Evolutionary conservation across 768 basidiomycete species (phyloP).

Genomic region (Baorangia bicolor): DNA sequence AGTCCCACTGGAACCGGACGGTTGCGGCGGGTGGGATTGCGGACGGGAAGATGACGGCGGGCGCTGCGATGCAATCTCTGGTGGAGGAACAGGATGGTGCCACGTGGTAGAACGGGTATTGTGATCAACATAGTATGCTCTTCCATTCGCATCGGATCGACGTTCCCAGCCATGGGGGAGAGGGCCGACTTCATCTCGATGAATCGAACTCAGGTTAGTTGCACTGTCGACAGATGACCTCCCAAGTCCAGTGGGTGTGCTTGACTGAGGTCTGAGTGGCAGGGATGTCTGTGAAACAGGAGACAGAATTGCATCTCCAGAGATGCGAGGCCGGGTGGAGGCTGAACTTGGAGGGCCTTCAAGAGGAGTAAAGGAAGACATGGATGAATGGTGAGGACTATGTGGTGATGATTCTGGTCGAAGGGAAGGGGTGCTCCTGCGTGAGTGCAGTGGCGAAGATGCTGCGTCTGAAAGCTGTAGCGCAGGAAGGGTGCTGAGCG

Average conservation of each 20-base stretch:
- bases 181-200: constrained; percentile 59
- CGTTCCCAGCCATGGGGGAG: constrained; percentile 85
- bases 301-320: constrained; percentile 15
- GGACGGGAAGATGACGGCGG: constrained; percentile 12
- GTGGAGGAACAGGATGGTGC: constrained; percentile 48
- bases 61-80: constrained; percentile 23
- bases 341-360: constrained; percentile 10
- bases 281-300: constrained; percentile 9
- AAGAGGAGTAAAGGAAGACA: constrained; percentile 17
- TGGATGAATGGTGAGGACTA: constrained; percentile 15
- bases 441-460: constrained; percentile 13
- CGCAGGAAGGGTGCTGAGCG: constrained; percentile 13
- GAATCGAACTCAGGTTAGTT: constrained; percentile 18
- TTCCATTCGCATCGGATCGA: constrained; percentile 60
- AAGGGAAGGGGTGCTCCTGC: constrained; percentile 26
- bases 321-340: constrained; percentile 13
- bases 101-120: constrained; percentile 79
- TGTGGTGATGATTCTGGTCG: constrained; percentile 20
- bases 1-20: constrained; percentile 26
- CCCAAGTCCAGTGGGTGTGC: constrained; percentile 6
- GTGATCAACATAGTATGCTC: constrained; percentile 88
- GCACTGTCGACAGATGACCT: neutral
- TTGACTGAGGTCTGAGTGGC: constrained; percentile 14
- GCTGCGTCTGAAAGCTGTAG: constrained; percentile 15
- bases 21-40: constrained; percentile 25